These are phyloP conservation scores for Amauroascus niger DNA, from an alignment of 2,329 filamentous ascomycete genomes.

Conservation along the genomic window DNA sequence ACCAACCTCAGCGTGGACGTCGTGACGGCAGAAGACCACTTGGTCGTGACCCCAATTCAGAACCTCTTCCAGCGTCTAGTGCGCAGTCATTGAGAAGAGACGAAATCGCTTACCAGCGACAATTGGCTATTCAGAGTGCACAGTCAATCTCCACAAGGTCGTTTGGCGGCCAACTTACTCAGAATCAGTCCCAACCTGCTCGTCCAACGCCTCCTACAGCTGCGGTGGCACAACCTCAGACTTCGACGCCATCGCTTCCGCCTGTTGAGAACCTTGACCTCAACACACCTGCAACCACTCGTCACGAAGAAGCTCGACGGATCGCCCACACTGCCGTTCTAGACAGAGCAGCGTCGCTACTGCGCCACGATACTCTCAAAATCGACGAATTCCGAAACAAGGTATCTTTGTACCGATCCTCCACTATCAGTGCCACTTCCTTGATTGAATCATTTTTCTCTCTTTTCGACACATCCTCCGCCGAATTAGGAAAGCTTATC, in stretches of 20 bases:
- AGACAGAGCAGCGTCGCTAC: conserved; percentile 70
- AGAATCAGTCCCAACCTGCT: conserved; percentile 38
- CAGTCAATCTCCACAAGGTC: conserved; percentile 69
- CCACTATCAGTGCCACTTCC: conserved; percentile 58
- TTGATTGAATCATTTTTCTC: conserved; percentile 82
- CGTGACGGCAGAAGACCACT: conserved; percentile 49
- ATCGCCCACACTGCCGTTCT: conserved; percentile 75
- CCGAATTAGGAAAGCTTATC: conserved; percentile 76
- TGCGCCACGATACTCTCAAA: conserved; percentile 67
- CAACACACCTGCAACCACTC: conserved; percentile 39
- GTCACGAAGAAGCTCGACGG: conserved; percentile 70
- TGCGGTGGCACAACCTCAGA: conserved; percentile 22
- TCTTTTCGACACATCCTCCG: conserved; percentile 71
- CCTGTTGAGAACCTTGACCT: conserved; percentile 46
- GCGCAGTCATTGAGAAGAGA: conserved; percentile 74
- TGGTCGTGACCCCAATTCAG: conserved; percentile 78
- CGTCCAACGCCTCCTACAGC: conserved; percentile 36
- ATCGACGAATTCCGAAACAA: conserved; percentile 66
- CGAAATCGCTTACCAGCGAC: conserved; percentile 82
- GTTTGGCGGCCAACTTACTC: conserved; percentile 76
- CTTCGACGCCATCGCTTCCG: conserved; percentile 25
- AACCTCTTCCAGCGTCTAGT: conserved; percentile 64
- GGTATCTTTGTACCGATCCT: conserved; percentile 68
- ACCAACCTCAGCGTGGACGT: conserved; percentile 52
- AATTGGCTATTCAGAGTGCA: conserved; percentile 81